A percentile compares a stretch with the other conserved stretches of the same genome.
Conservation (phyloP, 768 basidiomycete species). For the Serpula lacrymans region DNA sequence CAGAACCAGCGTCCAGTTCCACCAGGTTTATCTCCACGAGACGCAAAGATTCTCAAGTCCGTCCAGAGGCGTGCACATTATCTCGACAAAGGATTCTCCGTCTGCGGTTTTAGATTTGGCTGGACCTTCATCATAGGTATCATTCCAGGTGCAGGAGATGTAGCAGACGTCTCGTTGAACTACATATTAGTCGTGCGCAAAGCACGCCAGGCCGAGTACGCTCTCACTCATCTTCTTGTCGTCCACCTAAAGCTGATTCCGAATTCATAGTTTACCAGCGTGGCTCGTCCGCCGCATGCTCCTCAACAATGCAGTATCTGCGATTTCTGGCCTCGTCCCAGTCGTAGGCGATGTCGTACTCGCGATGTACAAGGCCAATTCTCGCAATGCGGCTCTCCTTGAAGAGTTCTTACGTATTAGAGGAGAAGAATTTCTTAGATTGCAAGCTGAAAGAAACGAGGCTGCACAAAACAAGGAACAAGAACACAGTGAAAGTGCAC, state of each 20-base stretch:
- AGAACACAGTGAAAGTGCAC: constrained; percentile 11
- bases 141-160: constrained; percentile 68
- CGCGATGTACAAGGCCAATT: constrained; percentile 84
- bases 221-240: constrained; percentile 9
- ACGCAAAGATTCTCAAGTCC: constrained; percentile 68
- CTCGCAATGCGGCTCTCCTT: constrained; percentile 80
- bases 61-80: constrained; percentile 78
- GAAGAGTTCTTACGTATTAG: constrained; percentile 82
- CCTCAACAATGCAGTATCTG: constrained; percentile 69
- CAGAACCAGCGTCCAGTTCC: constrained; percentile 60
- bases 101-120: constrained; percentile 82
- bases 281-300: constrained; percentile 77
- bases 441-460: constrained; percentile 34
- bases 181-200: constrained; percentile 77
- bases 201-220: constrained; percentile 68
- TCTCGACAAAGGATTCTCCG: constrained; percentile 81
- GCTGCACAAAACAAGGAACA: constrained; percentile 12
- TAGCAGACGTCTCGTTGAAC: constrained; percentile 59
- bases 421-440: constrained; percentile 66
- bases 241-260: not conserved
- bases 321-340: constrained; percentile 65
- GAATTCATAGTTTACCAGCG: constrained; percentile 35
- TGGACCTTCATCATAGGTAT: constrained; percentile 83
- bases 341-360: constrained; percentile 72
- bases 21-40: constrained; percentile 71